Base-by-base conservation (phyloP, 2,329 filamentous ascomycete species). In the Pezicula neosporulosa region DNA sequence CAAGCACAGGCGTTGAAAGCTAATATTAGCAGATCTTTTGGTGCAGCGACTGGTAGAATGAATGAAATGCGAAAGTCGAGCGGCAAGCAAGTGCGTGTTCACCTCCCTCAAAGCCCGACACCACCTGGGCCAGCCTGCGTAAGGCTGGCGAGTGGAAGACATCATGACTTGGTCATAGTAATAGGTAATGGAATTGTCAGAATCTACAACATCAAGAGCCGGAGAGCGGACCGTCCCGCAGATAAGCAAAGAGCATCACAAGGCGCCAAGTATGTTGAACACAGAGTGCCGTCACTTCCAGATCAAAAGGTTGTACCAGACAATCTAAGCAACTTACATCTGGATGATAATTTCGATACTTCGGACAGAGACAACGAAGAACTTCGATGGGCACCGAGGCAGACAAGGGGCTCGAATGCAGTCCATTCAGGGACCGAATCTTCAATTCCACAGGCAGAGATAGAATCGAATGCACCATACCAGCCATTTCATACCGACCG, bases 401-500 rank as follows among this genome's bases (percentile, higher is more conserved):
- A 62, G 65, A 49, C 67, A 63, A 60, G 62, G 57, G 57, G 65
- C 63, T 46, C 62, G 58, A 60, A 74, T 71, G 15, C 50, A 15
- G 73, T 69, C 50, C 79, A 74, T 18, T 56, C 50, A 28, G 64
- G 61, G 45, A 62, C 60, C 66, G 87, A 75, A 69, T 89, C 72
- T 66, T 87, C 73, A 66, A 92, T 82, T 51, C 83, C 83, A 1
- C 82, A 86, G 57, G 90, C 90, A 6, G 92, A 97, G 73, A 95
- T 96, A 58, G 94, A 99, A 66, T 96, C 93, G 1, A 97, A 93
- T 64, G 89, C 92, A 4, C 90, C 93, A 2, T 97, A 96, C 62
- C 92, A 96, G 63, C 93, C 94, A 1, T 97, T 97, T 73, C 93
- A 97, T 67, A 94, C 92, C 0, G 92, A 97, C 64, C 82, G 84